Percentiles rank a stretch among this genome's conserved stretches.
These are phyloP conservation scores for Zygosaccharomyces bailii DNA, from an alignment of 805 yeast species.

Conservation along the genomic window DNA sequence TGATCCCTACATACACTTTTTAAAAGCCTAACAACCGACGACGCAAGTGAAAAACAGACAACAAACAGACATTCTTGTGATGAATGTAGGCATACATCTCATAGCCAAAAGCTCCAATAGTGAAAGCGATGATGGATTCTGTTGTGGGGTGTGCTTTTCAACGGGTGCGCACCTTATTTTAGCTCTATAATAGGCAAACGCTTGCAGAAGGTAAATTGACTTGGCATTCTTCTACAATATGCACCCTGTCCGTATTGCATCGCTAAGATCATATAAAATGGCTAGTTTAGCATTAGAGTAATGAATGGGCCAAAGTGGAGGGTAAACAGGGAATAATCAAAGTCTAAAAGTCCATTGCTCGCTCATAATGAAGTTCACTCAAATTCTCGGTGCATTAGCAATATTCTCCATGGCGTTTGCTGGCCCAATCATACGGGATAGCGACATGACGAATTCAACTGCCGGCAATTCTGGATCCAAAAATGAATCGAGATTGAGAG, in stretches of 20 bases:
- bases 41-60: not conserved
- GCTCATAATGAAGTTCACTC: constrained; percentile 8
- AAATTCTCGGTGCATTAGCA: constrained; percentile 9
- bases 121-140: not conserved
- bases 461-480: no score
- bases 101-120: not conserved
- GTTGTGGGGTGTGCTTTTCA: not conserved
- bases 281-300: not conserved
- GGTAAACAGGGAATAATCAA: not conserved
- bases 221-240: not conserved
- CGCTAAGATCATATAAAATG: not conserved
- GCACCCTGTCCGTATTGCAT: not conserved
- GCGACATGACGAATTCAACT: not conserved
- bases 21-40: no score
- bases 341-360: not conserved
- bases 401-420: constrained; percentile 1
- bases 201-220: not conserved
- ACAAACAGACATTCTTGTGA: not conserved
- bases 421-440: not conserved
- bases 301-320: not conserved
- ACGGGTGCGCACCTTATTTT: not conserved
- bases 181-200: not conserved
- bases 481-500: constrained; percentile 12
- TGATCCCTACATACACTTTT: no score
- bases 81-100: not conserved